Conservation (phyloP, 352 stramenopile genomes). For the Nothophytophthora sp. region DNA sequence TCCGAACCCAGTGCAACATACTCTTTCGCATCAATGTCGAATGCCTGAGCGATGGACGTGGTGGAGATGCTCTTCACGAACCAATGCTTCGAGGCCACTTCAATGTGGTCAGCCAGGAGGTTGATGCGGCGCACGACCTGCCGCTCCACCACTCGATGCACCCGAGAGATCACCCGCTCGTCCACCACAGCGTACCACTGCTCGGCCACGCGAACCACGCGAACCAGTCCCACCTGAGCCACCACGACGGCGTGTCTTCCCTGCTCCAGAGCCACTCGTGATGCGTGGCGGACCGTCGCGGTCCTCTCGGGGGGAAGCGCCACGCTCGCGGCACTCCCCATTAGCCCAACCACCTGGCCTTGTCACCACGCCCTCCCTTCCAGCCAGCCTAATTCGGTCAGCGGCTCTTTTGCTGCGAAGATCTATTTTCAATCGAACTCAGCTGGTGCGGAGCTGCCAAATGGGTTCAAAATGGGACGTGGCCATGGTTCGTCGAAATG, state of each 20-base stretch:
- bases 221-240: constrained; percentile 33
- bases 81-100: constrained; percentile 58
- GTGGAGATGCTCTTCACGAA: constrained; percentile 71
- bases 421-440: too few relatives aligned
- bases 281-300: constrained; percentile 16
- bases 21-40: constrained; percentile 51
- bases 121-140: constrained; percentile 46
- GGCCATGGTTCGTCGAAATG: too few relatives aligned
- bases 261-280: constrained; percentile 25
- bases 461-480: too few relatives aligned
- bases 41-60: constrained; percentile 52
- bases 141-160: constrained; percentile 51
- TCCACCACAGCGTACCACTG: constrained; percentile 56
- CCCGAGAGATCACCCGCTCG: constrained; percentile 48
- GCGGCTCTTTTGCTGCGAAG: neutral
- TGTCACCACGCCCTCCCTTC: neutral
- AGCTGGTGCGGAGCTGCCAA: too few relatives aligned
- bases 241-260: constrained; percentile 26
- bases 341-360: constrained; percentile 10
- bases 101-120: constrained; percentile 43
- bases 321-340: constrained; percentile 58
- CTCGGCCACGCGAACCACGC: constrained; percentile 35
- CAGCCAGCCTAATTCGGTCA: neutral
- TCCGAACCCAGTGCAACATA: constrained; percentile 17
- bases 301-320: constrained; percentile 24